phyloP scores from a whole-genome alignment of 257 asterid species.

The Solanum lignicaule region DNA sequence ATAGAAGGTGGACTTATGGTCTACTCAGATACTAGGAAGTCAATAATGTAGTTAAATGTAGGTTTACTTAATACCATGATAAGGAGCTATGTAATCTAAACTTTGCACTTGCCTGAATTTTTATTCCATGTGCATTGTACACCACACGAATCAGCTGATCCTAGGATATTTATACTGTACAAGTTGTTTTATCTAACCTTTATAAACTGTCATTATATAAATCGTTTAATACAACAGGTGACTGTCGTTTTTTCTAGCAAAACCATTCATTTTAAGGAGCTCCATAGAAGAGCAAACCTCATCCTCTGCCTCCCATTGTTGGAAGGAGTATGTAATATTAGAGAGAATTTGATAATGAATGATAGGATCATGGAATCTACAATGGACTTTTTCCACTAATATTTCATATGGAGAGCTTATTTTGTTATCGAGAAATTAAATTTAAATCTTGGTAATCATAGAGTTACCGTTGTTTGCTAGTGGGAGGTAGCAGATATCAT shows the following conservation, averaged over 20 bases:
- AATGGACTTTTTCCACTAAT: background rate
- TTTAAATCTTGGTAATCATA: background rate
- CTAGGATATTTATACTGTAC: background rate
- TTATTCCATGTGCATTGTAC: background rate
- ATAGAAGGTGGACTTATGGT: background rate
- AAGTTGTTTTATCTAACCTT: background rate
- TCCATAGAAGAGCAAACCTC: background rate
- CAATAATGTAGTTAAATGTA: background rate
- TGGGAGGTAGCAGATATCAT: background rate
- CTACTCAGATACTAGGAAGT: background rate
- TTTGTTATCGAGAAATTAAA: background rate
- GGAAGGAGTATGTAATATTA: background rate
- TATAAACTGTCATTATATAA: background rate
- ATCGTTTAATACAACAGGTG: background rate
- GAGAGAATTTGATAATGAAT: background rate
- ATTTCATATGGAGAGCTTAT: background rate
- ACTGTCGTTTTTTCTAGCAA: background rate
- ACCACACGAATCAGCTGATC: background rate
- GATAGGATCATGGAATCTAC: background rate
- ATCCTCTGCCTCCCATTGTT: background rate
- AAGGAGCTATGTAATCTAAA: background rate
- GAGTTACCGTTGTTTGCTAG: background rate
- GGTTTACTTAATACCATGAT: background rate
- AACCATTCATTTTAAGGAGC: background rate
- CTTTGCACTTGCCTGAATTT: background rate